Percentiles rank a stretch among this genome's conserved stretches.
Conservation (phyloP, 331 rosid genomes). For the Quercus tomentella region DNA sequence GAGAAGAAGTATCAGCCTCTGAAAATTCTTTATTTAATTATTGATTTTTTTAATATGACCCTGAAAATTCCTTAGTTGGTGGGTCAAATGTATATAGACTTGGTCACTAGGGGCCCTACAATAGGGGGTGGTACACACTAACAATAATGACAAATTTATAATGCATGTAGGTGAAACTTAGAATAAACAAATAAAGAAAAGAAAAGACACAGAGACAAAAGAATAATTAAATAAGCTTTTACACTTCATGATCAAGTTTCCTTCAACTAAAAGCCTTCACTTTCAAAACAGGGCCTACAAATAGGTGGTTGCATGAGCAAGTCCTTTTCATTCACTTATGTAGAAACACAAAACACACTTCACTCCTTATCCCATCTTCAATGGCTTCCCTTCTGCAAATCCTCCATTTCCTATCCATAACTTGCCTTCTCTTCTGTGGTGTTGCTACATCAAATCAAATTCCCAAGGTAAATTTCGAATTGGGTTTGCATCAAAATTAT, state of each 20-base stretch:
- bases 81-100: too few species aligned
- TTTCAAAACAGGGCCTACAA: conserved; percentile 35
- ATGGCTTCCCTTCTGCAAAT: conserved; percentile 46
- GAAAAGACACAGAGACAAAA: conserved; percentile 9
- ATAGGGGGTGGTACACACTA: too few species aligned
- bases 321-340: conserved; percentile 9
- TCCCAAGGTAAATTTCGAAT: conserved; percentile 48
- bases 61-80: too few species aligned
- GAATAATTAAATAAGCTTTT: conserved; percentile 23
- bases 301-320: conserved; percentile 15
- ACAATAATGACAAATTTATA: too few species aligned
- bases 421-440: conserved; percentile 24
- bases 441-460: conserved; percentile 39
- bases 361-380: conserved; percentile 17
- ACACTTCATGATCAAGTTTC: conserved; percentile 18
- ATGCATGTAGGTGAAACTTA: too few species aligned
- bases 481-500: conserved; percentile 3
- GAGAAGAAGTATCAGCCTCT: too few species aligned
- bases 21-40: too few species aligned
- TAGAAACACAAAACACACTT: neutral
- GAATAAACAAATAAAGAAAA: neutral
- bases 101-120: too few species aligned
- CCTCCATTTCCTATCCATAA: conserved; percentile 29
- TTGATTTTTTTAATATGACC: too few species aligned
- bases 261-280: conserved; percentile 18